Evolutionary conservation across 805 yeast species (phyloP), one percentile per base, ranked within the genome.

Genomic region (Lipomyces yamadae): DNA sequence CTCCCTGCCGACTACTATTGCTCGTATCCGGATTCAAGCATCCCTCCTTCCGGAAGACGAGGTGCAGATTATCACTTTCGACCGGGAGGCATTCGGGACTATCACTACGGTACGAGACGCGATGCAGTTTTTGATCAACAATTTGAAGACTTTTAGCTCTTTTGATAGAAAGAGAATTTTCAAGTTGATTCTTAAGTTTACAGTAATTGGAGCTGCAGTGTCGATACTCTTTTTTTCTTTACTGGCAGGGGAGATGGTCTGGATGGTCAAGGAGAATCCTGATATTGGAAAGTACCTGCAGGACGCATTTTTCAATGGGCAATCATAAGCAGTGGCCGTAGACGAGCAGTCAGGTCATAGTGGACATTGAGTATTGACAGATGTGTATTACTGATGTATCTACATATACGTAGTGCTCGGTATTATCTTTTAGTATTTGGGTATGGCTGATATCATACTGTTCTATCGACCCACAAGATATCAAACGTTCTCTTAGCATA

Each of bases 41-140:
- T 58, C 61, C 39, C 59, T 58, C 39, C 61, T 58, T 58, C 61
- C 61, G 11, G 62, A 58, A 54, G 61, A 10, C 37, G 61, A 58
- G 8, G 61, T 52, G 60, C 34, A 32, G 24, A 50, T 58, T 58
- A 45, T 58, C 24, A 63, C 61, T 58, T 39, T 52, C 33, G 37
- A 58, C 35, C 15, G 61, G 33, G 29, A 52, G 29, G 32, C 58
- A 56, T 56, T 32, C 8, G 58, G 58, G 30, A 56, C 58, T 32
- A n/a, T 56, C 58, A 18, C 52, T 24, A 56, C 58, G 15, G 33
- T 56, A 50, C 58, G 37, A 56, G 58, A 56, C 13, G 58, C 58
- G n/a, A 56, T 56, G 48, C 11, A 33, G 50, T 15, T 48, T 56
- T 24, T 56, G 45, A 18, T 30, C 15, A 56, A 37, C 34, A 56